phyloP scores from a whole-genome alignment of 1,284 basidiomycete genomes.

The Papiliotrema flavescens region DNA sequence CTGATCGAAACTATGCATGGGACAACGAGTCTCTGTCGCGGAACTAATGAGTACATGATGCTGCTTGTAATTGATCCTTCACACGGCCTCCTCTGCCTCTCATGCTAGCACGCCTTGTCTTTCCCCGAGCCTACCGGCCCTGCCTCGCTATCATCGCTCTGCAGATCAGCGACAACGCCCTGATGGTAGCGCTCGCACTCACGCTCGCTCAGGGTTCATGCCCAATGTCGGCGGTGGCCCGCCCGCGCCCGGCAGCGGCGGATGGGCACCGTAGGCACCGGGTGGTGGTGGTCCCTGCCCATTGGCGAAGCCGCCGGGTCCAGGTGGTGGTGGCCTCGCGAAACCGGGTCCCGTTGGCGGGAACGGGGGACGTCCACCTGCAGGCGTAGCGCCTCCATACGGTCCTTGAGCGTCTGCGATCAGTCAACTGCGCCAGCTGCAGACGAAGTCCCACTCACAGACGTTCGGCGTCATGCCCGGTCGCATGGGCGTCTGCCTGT shows the following conservation, averaged over 20 bases:
- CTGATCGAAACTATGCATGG: not conserved
- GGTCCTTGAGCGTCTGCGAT: not conserved
- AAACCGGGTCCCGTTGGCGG: constrained; percentile 10
- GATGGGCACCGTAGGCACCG: not conserved
- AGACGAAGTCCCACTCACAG: not conserved
- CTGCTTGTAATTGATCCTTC: constrained; percentile 1
- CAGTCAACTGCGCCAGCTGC: not conserved
- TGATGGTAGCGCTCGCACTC: constrained; percentile 9
- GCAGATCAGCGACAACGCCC: constrained; percentile 6
- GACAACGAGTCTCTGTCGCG: not conserved
- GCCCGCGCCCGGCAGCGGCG: constrained; percentile 1
- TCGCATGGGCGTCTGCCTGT: constrained; percentile 23
- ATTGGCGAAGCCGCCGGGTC: constrained; percentile 1
- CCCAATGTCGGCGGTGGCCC: constrained; percentile 8
- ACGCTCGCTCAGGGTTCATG: constrained; percentile 40
- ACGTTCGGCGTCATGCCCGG: constrained; percentile 24
- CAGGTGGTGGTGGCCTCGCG: constrained; percentile 12
- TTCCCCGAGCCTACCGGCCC: constrained; percentile 6
- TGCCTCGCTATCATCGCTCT: constrained; percentile 36
- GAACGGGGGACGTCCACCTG: constrained; percentile 2
- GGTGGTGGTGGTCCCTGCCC: not conserved
- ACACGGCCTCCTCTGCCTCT: not conserved
- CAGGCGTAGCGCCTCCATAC: constrained; percentile 11
- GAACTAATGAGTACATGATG: not conserved
- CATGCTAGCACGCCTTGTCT: not conserved